phyloP scores from a whole-genome alignment of 1,139 yeast genomes.

The Suhomyces yuchorum region DNA sequence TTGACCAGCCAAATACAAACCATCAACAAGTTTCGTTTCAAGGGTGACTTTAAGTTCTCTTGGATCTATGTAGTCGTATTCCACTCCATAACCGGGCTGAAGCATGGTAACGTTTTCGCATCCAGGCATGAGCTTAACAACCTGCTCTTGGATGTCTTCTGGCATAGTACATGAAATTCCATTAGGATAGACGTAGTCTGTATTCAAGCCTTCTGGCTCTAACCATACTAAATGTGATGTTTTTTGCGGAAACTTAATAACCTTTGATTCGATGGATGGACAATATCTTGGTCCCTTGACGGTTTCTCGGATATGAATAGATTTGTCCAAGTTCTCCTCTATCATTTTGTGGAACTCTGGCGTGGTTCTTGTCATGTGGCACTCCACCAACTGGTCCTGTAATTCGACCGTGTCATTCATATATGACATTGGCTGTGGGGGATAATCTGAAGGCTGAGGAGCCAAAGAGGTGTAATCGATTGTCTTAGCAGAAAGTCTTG shows the following conservation, averaged over 20 bases:
- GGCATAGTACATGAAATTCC: constrained; percentile 98
- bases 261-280: constrained; percentile 92
- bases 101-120: constrained; percentile 83
- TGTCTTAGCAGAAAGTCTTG: constrained; percentile 71
- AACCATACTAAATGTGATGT: constrained; percentile 84
- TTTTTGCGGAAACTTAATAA: constrained; percentile 78
- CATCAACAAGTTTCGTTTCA: constrained; percentile 79
- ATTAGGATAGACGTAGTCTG: constrained; percentile 88
- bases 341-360: constrained; percentile 71
- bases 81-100: constrained; percentile 98
- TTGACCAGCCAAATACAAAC: constrained; percentile 91
- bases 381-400: constrained; percentile 58
- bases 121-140: constrained; percentile 82
- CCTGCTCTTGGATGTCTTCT: constrained; percentile 77
- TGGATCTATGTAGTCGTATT: constrained; percentile 95
- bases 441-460: constrained; percentile 76
- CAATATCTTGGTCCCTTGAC: constrained; percentile 97
- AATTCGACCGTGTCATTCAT: constrained; percentile 68
- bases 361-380: constrained; percentile 82
- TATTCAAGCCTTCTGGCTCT: constrained; percentile 92
- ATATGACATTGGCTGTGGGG: constrained; percentile 88
- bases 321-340: constrained; percentile 69
- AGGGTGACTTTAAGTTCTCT: constrained; percentile 75
- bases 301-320: constrained; percentile 89
- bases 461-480: constrained; percentile 64